Percentiles rank a stretch among this genome's conserved stretches.
phyloP scores from a whole-genome alignment of 768 basidiomycete genomes.

The Psilocybe tampanensis region DNA sequence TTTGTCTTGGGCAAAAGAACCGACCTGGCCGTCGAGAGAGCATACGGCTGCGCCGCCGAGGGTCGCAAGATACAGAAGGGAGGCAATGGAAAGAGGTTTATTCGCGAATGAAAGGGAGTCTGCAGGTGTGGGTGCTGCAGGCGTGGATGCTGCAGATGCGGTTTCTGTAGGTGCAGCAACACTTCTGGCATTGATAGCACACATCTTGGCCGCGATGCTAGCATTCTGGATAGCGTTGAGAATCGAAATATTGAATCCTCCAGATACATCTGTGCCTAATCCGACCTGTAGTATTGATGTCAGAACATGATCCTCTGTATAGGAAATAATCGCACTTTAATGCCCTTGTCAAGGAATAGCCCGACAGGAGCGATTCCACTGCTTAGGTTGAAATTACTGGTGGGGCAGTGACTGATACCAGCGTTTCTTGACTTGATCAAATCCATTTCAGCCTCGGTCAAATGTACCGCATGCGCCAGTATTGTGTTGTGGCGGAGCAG shows the following conservation, averaged over 20 bases:
- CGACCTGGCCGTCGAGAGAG: constrained; percentile 63
- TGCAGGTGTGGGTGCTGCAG: neutral
- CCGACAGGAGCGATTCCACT: constrained; percentile 86
- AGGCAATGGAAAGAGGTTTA: constrained; percentile 69
- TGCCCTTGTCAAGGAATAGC: constrained; percentile 74
- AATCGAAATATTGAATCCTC: constrained; percentile 84
- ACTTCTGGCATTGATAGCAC: constrained; percentile 11
- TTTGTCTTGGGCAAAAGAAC: constrained; percentile 80
- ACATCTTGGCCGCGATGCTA: constrained; percentile 79
- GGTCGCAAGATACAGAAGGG: constrained; percentile 89
- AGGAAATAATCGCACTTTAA: constrained; percentile 61
- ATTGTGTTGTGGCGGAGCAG: constrained; percentile 82
- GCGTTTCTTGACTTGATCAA: constrained; percentile 66
- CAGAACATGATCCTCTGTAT: neutral
- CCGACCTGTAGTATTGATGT: constrained; percentile 65
- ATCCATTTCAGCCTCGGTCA: constrained; percentile 72
- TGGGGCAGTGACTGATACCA: constrained; percentile 92
- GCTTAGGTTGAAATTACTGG: constrained; percentile 89
- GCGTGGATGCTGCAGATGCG: too few species aligned
- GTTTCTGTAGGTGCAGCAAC: too few species aligned
- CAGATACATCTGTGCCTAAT: constrained; percentile 92
- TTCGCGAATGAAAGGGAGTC: constrained; percentile 41
- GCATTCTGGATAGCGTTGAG: constrained; percentile 74
- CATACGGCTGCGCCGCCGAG: constrained; percentile 89
- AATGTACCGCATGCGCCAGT: constrained; percentile 85